Base-by-base conservation (phyloP, 306 rosid genomes). In the Begonia fuchsioides region DNA sequence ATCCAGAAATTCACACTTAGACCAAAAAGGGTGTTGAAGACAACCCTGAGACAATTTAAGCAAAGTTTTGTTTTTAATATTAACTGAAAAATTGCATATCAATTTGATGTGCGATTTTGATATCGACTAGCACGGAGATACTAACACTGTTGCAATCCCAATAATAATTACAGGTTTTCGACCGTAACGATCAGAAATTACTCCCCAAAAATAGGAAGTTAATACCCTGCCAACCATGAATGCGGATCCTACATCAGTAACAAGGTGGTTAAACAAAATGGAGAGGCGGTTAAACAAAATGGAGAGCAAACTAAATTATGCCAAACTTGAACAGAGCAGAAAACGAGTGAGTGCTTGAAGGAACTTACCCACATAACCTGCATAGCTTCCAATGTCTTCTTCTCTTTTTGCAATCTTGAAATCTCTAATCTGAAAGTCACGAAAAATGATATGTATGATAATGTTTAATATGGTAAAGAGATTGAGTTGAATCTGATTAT, bases 11-110 rank as follows among this genome's bases (percentile, higher is more conserved):
- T 84, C 14, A 81, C 65, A 74, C 97, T 90, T 15, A 90, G 82
- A 62, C 95, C 97, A 66, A 90, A 90, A n/a, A 84, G 66, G 57
- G 82, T 75, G 72, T 90, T 90, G 87, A 71, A 77, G 43, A 81
- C 53, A 44, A 84, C 58, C 73, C 97, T 90, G 73, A 39, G 60
- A 51, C 32, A 47, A 49, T 5, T 47, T 54, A 55, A 43, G 58
- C 55, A 47, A 15, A 18, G 32, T 20, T 20, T 20, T 20, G 5
- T 20, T 2, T 20, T 20, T 26, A 43, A 53, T 44, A 40, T 10
- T 6, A 20, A 20, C 57, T 49, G n/a, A 17, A 26, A 40, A 48
- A 39, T 2, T 15, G 13, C 35, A 12, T 2, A 10, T 10, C 12
- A 11, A 10, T 41, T 41, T 41, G 9, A n/a, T 41, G 11, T 41